Base-by-base conservation (phyloP, 1,284 basidiomycete species). In the Trichosporon coremiiforme region DNA sequence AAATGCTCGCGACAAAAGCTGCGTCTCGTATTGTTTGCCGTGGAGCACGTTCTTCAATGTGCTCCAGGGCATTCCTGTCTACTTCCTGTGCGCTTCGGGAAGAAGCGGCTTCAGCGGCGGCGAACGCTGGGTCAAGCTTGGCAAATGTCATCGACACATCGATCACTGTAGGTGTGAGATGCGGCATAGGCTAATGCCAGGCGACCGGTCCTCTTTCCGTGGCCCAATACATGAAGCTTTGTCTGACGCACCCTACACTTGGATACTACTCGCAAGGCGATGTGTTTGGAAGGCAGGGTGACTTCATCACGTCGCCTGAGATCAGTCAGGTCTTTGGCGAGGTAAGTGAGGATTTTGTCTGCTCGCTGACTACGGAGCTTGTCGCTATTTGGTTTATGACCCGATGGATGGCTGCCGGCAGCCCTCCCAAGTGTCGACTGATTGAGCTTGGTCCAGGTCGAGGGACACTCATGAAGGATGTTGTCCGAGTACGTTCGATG, bases 241-340 rank as follows among this genome's bases (percentile, higher is more conserved):
- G 93, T 76, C 87, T 97, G 2, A 87, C 90, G 0, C 94, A 97
- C 82, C 93, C 94, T 0, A 90, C 87, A 0, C 85, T 92, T 70
- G 95, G 95, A 0, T 98, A 98, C 83, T 97, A 98, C 84, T 91
- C 90, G 2, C 81, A 90, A 68, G 85, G 88, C 70, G 86, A 89
- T 50, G 90, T 98, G 2, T 93, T 99, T 77, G 97, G 97, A 10
- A 77, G 88, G 0, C 86, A 87, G 41, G 97, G 97, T 2, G 97
- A 99, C 84, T 99, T 99, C 78, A 91, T 94, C 50, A 99, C 97
- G 1, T 94, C 91, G 73, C 97, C 97, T 1, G 97, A 99, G 80
- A 98, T 99, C 68, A 93, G 90, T 75, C 95, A 98, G 81, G 89
- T 94, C 0, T 99, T 99, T 82, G 97, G 97, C 73, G 96, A 99